These are phyloP conservation scores for Ceratocystis eucalypticola DNA, from an alignment of 2,329 filamentous ascomycete species.

Conservation along the genomic window DNA sequence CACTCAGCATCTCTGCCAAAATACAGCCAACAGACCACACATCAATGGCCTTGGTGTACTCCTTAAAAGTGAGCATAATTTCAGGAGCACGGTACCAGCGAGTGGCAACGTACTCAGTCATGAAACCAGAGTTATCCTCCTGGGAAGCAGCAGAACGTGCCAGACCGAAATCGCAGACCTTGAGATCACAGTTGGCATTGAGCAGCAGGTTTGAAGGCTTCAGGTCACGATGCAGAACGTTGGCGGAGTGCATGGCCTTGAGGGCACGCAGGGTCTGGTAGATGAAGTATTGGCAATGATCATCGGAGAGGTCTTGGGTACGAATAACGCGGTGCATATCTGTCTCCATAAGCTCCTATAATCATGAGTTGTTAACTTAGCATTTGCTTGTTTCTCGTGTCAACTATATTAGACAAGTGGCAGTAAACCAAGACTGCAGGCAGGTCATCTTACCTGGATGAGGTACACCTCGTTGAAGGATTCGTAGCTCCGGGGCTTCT, in stretches of 20 bases:
- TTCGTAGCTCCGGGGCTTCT: conserved; percentile 93
- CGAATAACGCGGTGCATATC: conserved; percentile 99
- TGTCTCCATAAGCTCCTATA: conserved; percentile 93
- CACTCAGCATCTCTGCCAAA: conserved; percentile 94
- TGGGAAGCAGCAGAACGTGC: conserved; percentile 91
- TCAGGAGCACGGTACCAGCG: conserved; percentile 98
- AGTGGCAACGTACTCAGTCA: conserved; percentile 99
- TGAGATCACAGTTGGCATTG: conserved; percentile 97
- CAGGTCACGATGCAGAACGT: conserved; percentile 90
- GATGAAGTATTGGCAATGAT: conserved; percentile 99
- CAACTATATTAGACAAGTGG: background rate
- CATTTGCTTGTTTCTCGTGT: conserved; percentile 20
- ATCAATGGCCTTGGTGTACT: conserved; percentile 98
- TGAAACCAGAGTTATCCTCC: conserved; percentile 99
- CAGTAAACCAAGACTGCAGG: background rate
- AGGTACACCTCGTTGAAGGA: conserved; percentile 96
- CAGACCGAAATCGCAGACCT: conserved; percentile 96
- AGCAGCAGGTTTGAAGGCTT: conserved; percentile 95
- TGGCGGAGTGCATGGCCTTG: conserved; percentile 98
- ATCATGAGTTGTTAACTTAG: background rate
- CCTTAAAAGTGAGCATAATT: conserved; percentile 99
- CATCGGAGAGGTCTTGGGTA: conserved; percentile 94
- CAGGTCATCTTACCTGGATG: conserved; percentile 58
- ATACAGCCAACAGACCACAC: conserved; percentile 99
- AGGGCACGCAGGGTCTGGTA: conserved; percentile 96